Evolutionary conservation across 257 asterid genomes (phyloP).

Genomic region (Schizonepeta tenuifolia): DNA sequence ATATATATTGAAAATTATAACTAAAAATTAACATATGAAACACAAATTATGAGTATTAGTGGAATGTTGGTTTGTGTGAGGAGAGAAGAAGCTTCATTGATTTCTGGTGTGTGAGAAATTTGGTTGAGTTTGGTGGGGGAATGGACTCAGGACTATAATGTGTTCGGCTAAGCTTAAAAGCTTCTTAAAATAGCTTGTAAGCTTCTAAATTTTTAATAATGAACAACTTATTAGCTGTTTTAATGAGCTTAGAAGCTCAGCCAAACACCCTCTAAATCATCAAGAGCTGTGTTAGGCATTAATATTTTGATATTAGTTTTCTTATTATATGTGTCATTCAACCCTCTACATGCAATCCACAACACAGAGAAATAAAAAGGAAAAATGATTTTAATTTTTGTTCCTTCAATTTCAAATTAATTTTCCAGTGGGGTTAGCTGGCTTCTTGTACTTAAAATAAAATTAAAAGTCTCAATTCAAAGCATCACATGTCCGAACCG

Average conservation of each 20-base stretch:
- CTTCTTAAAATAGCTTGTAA: too few species aligned
- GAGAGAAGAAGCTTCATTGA: not conserved
- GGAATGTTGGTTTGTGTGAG: not conserved
- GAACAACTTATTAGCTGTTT: too few species aligned
- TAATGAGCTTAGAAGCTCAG: too few species aligned
- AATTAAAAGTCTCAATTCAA: slow-evolving; percentile 16
- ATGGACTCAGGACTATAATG: too few species aligned
- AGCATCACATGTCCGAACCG: slow-evolving; percentile 1
- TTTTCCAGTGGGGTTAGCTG: not conserved
- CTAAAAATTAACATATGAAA: not conserved
- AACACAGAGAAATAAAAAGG: not conserved
- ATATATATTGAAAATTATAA: not conserved
- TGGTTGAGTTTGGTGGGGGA: slow-evolving; percentile 4
- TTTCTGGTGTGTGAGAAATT: too few species aligned
- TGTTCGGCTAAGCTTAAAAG: too few species aligned
- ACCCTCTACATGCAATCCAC: slow-evolving; percentile 37
- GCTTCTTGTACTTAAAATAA: slow-evolving; percentile 10
- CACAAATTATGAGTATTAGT: not conserved
- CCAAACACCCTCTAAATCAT: too few species aligned
- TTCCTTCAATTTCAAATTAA: not conserved
- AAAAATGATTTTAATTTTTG: not conserved
- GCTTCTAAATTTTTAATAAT: too few species aligned
- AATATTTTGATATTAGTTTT: not conserved
- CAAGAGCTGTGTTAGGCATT: slow-evolving; percentile 19
- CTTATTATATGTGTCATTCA: not conserved